Evolutionary conservation across 805 yeast species (phyloP).

Genomic region (Helenozyma baotianmanensis): DNA sequence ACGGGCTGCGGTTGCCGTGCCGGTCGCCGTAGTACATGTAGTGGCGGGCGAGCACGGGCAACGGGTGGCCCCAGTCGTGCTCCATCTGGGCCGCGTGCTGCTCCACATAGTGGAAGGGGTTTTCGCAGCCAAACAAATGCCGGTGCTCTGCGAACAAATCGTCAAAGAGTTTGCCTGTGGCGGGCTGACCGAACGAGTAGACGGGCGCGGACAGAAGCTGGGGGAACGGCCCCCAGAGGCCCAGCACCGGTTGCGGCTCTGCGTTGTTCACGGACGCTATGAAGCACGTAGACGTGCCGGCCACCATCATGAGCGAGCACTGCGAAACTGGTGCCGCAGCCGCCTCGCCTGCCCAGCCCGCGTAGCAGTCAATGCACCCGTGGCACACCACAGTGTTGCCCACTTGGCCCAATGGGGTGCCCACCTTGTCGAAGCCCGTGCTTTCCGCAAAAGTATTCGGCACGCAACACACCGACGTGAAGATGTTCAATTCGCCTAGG

Average conservation of each 20-base stretch:
- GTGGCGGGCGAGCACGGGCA: slow-evolving; percentile 26
- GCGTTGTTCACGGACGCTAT: slow-evolving; percentile 23
- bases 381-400: slow-evolving; percentile 24
- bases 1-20: slow-evolving; percentile 57
- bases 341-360: slow-evolving; percentile 32
- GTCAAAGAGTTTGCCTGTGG: slow-evolving; percentile 52
- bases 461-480: slow-evolving; percentile 5
- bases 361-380: slow-evolving; percentile 60
- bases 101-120: slow-evolving; percentile 18
- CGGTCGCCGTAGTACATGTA: slow-evolving; percentile 52
- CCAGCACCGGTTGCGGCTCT: slow-evolving; percentile 26
- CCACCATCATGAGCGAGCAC: slow-evolving; percentile 42
- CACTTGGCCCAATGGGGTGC: slow-evolving; percentile 17
- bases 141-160: slow-evolving; percentile 35
- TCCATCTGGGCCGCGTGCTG: slow-evolving; percentile 20
- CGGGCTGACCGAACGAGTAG: slow-evolving; percentile 56
- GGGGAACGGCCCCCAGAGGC: slow-evolving; percentile 61
- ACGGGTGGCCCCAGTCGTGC: slow-evolving; percentile 13
- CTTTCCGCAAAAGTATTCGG: slow-evolving; percentile 1
- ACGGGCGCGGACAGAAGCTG: slow-evolving; percentile 29
- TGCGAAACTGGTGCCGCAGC: neutral
- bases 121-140: slow-evolving; percentile 2
- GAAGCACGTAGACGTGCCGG: slow-evolving; percentile 62
- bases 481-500: slow-evolving; percentile 19
- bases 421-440: slow-evolving; percentile 9